Evolutionary conservation across 805 yeast genomes (phyloP).

Genomic region (Wickerhamomyces bovis): DNA sequence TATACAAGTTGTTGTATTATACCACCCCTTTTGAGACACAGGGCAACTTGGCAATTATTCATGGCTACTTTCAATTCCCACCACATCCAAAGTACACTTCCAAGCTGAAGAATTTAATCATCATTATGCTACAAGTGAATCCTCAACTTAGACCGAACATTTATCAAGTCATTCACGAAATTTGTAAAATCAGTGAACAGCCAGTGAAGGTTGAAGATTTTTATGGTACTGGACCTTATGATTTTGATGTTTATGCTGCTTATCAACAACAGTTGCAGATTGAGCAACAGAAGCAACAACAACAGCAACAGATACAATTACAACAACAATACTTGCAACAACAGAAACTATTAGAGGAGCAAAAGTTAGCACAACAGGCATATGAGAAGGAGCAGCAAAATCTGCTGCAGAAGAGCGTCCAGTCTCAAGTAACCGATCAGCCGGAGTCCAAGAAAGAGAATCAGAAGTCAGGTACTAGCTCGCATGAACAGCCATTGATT

Average conservation of each 20-base stretch:
- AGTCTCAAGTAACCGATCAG: constrained; percentile 2
- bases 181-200: constrained; percentile 55
- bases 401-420: constrained; percentile 2
- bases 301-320: constrained; percentile 15
- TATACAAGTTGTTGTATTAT: constrained; percentile 86
- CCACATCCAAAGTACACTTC: constrained; percentile 62
- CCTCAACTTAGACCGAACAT: constrained; percentile 82
- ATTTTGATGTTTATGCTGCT: constrained; percentile 48
- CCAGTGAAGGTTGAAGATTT: constrained; percentile 39
- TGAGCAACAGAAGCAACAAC: constrained; percentile 37
- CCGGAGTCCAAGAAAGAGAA: background rate
- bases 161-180: constrained; percentile 64
- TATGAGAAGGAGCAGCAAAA: background rate
- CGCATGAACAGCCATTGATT: background rate
- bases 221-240: constrained; percentile 44
- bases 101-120: constrained; percentile 66
- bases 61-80: constrained; percentile 77
- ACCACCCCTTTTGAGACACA: constrained; percentile 89
- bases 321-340: constrained; percentile 13
- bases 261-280: constrained; percentile 36
- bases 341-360: constrained; percentile 16
- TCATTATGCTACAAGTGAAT: constrained; percentile 75
- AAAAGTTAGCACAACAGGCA: constrained; percentile 11
- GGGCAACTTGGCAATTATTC: constrained; percentile 80
- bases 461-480: background rate